Evolutionary conservation across 2,329 filamentous ascomycete genomes (phyloP).

Genomic region (Neoarthrinium moseri): DNA sequence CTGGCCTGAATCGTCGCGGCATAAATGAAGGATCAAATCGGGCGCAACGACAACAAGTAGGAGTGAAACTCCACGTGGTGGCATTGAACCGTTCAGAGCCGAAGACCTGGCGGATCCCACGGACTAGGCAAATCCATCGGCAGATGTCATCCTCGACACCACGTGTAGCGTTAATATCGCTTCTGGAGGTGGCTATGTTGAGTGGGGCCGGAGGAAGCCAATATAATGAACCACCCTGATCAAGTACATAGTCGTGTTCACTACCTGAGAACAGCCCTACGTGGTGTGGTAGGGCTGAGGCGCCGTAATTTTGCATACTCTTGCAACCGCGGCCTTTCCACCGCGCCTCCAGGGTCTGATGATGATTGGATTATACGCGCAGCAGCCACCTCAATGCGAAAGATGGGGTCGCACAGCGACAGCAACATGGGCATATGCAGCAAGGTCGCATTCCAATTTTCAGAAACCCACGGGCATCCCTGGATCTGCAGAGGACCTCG

Average conservation of each 20-base stretch:
- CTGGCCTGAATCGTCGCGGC: not conserved
- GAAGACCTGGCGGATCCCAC: not conserved
- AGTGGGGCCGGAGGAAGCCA: not conserved
- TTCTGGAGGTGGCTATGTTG: constrained; percentile 5
- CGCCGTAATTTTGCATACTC: not conserved
- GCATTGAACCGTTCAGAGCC: not conserved
- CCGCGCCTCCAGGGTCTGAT: not conserved
- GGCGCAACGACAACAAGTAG: constrained; percentile 7
- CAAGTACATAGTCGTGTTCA: not conserved
- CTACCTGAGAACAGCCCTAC: not conserved
- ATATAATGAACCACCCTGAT: not conserved
- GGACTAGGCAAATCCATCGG: not conserved
- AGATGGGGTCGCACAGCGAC: constrained; percentile 1
- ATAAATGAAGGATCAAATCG: constrained; percentile 1
- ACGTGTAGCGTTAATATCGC: constrained; percentile 1
- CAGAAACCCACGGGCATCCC: not conserved
- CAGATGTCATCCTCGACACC: constrained; percentile 2
- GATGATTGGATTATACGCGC: not conserved
- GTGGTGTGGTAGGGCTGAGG: constrained; percentile 6
- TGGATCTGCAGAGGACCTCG: not conserved
- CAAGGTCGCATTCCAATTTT: not conserved
- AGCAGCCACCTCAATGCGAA: too few relatives aligned
- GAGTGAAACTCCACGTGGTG: not conserved
- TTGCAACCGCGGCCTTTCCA: not conserved
- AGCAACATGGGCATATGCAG: constrained; percentile 6